phyloP scores from a whole-genome alignment of 1,284 basidiomycete genomes.

The Ustilago bromivora region DNA sequence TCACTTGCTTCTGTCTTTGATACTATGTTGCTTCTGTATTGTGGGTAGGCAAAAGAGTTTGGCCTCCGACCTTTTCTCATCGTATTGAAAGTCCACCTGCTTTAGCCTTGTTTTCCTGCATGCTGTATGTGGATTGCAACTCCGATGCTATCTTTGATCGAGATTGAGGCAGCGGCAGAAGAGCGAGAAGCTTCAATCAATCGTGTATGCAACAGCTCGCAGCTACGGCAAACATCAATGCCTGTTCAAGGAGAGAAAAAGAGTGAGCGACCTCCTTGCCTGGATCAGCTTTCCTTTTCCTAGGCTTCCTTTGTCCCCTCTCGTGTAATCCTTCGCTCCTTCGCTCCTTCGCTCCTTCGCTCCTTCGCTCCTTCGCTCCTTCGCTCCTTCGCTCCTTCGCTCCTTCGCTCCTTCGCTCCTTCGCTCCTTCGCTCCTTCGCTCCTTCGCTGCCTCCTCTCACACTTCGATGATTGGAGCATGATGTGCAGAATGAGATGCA shows the following conservation, averaged over 20 bases:
- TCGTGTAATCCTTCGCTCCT: not conserved
- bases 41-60: conserved; percentile 1
- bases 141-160: not conserved
- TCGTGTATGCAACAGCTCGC: not conserved
- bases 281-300: not conserved
- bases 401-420: not conserved
- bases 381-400: not conserved
- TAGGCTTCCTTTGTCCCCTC: not conserved
- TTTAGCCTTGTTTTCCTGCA: conserved; percentile 33
- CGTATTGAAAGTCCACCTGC: conserved; percentile 13
- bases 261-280: conserved; percentile 10
- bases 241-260: not conserved
- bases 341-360: not conserved
- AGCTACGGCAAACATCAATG: not conserved
- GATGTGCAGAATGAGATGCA: conserved; percentile 1
- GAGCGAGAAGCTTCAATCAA: not conserved
- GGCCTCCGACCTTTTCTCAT: conserved; percentile 14
- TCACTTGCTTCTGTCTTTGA: not conserved
- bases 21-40: not conserved
- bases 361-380: too few relatives aligned
- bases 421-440: not conserved
- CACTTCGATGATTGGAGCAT: not conserved
- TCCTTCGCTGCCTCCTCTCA: too few relatives aligned
- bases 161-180: not conserved
- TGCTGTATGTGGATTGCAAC: not conserved